Evolutionary conservation across 805 yeast species (phyloP), one percentile per base, ranked within the genome.

Genomic region (Starmera amethionina): DNA sequence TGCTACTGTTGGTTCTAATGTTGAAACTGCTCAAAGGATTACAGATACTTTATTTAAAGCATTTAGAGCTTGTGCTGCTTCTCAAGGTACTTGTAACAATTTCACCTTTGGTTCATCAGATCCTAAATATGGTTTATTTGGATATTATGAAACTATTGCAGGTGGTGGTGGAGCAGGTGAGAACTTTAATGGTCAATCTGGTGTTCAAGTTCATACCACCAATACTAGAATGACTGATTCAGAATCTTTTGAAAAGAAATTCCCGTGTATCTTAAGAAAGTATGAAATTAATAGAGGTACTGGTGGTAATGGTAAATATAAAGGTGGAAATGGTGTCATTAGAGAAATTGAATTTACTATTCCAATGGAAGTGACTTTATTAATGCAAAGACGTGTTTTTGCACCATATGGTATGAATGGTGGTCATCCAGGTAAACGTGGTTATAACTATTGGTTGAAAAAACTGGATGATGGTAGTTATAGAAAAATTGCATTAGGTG

Each of bases 81-180:
- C 79, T 16, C 78, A 73, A 52, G 77, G 79, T 25, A 72, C 77
- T 44, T 72, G 75, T 52, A 75, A 74, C 56, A 72, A 73, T 51
- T 68, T 75, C 50, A 74, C 77, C 6, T 74, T 72, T 59, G 80
- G 80, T 35, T 61, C 68, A 18, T 77, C 64, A 39, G 65, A 64
- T 38, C 63, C 65, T 40, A 55, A 57, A 15, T 34, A 73, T 42
- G 64, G 59, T 41, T 63, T 61, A 10, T 55, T 68, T 61, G 65
- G 79, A 55, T 52, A 75, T 45, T 65, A 70, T 40, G 79, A 74
- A 47, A 72, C 79, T 3, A 72, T 74, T 42, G 74, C 77, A 44
- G 75, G 74, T 34, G 79, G 79, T 22, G 63, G 68, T 33, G 75
- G 78, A 43, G 78, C 77, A 16, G 73, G 73, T 7, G 65, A 67